These are phyloP conservation scores for Calonectria montana DNA, from an alignment of 2,329 filamentous ascomycete species.

Conservation along the genomic window DNA sequence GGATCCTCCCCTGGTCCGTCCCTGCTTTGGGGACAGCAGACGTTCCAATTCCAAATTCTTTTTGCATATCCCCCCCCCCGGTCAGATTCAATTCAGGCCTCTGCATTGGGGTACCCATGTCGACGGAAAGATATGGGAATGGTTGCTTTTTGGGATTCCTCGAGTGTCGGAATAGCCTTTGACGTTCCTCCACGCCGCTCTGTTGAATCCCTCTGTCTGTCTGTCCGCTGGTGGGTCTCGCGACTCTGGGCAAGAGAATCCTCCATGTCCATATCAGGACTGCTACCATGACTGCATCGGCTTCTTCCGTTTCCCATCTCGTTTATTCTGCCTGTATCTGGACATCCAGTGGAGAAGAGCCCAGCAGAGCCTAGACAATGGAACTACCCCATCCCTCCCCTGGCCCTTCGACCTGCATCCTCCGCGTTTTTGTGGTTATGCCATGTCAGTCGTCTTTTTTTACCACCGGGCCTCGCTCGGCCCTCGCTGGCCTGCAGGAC, in stretches of 20 bases:
- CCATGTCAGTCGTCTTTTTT: background rate
- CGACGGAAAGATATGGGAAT: background rate
- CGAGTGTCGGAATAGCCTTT: background rate
- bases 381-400: background rate
- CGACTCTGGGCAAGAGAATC: background rate
- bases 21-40: background rate
- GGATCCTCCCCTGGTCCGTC: background rate
- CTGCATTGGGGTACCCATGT: background rate
- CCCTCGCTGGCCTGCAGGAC: slow-evolving; percentile 1
- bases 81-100: background rate
- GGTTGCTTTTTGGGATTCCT: background rate
- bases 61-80: background rate
- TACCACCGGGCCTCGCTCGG: background rate
- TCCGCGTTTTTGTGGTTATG: background rate
- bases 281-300: background rate
- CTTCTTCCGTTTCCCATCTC: background rate
- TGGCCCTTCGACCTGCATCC: background rate
- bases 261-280: background rate
- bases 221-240: background rate
- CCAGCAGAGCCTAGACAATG: background rate
- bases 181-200: background rate
- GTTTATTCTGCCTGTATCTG: background rate
- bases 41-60: slow-evolving; percentile 8
- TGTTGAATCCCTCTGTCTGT: background rate
- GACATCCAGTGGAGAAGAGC: background rate